Evolutionary conservation across 1,139 yeast genomes (phyloP), one percentile per base, ranked within the genome.

Genomic region (Lodderomyces orthopsilosis): DNA sequence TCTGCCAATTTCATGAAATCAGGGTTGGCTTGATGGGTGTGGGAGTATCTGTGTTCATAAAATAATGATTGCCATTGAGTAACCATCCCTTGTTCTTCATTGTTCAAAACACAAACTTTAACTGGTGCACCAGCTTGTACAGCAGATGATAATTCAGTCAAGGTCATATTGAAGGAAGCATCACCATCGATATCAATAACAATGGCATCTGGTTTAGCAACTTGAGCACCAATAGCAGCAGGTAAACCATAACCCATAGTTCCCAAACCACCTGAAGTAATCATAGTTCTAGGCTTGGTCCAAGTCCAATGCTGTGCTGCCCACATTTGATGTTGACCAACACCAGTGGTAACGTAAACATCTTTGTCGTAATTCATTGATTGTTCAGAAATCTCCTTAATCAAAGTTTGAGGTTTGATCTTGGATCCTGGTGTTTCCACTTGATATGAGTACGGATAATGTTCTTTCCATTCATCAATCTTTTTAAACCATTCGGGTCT

Each of bases 321-420:
- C 98, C 98, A 93, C 98, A 93, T 93, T 74, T 93, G 98, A 77
- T 93, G 98, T 75, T 93, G 98, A 48, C 98, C 98, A 46, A 93
- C 98, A 75, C 98, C 98, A 38, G 98, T 93, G 45, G 98, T 86
- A 55, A 93, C 83, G 58, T 90, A 81, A 50, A 89, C 91, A 51
- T 82, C 88, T 63, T 81, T 87, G 50, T 81, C 82, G 58, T 81
- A 78, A 44, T 74, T 72, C 43, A 72, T 74, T 33, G 91, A 83
- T 57, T 90, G 84, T 51, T 81, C 77, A 8, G 95, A 82, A 47
- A 93, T 77, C 65, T 87, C 93, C 43, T 75, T 69, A 51, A 93
- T 82, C 46, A 91, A 82, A 38, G 97, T 88, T 72, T 93, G 98
- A 40, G 98, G 98, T 64, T 91, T 91, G 57, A 93, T 85, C 56